phyloP scores from a whole-genome alignment of 352 stramenopile species.

The Pythium phragmitis region DNA sequence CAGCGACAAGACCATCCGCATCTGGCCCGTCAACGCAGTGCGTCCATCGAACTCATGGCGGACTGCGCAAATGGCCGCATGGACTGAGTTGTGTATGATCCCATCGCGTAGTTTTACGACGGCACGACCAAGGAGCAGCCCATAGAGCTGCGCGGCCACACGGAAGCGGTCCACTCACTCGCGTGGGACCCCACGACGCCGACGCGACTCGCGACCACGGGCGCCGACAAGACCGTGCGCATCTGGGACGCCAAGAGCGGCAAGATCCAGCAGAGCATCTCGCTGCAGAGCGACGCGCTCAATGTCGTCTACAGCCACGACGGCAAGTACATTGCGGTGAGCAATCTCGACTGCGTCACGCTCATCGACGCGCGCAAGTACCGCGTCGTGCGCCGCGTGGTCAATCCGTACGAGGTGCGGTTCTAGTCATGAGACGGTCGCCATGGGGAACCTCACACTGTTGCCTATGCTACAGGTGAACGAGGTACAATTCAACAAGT shows the following conservation, averaged over 20 bases:
- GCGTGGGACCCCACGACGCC: conserved; percentile 72
- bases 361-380: conserved; percentile 85
- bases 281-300: conserved; percentile 65
- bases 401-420: conserved; percentile 73
- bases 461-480: conserved; percentile 34
- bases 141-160: conserved; percentile 68
- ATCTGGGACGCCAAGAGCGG: conserved; percentile 82
- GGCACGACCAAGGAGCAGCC: conserved; percentile 42
- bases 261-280: conserved; percentile 77
- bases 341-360: conserved; percentile 70
- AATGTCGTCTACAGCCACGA: conserved; percentile 83
- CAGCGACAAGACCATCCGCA: conserved; percentile 75
- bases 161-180: conserved; percentile 67
- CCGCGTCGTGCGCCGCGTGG: conserved; percentile 69
- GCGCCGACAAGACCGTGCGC: conserved; percentile 80
- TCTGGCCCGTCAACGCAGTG: conserved; percentile 66
- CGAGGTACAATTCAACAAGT: conserved; percentile 83
- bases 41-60: background rate
- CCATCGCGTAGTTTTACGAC: conserved; percentile 15
- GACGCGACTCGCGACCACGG: conserved; percentile 63
- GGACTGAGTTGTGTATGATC: conserved; percentile 1
- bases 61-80: background rate
- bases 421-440: background rate
- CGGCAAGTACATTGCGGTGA: conserved; percentile 79
- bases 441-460: background rate